A percentile compares a stretch with the other conserved stretches of the same genome.
phyloP scores from a whole-genome alignment of 495 filamentous ascomycete species.

The Platismatia glauca region DNA sequence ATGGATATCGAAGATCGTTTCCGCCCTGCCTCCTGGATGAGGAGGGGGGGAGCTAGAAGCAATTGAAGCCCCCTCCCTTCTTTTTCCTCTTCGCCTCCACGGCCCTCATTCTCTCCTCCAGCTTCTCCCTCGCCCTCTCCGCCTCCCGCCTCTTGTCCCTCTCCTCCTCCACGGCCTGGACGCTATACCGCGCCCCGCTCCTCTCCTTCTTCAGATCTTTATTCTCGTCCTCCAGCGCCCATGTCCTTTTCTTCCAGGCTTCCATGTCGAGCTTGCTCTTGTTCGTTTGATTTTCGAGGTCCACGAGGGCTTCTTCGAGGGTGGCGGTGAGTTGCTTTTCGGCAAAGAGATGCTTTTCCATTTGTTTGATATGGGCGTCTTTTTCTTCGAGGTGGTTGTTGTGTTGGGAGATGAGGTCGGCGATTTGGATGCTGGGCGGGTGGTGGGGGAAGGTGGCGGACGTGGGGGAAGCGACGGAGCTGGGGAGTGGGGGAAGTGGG shows the following conservation, averaged over 20 bases:
- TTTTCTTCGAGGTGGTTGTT: conserved; percentile 73
- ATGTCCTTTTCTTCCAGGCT: conserved; percentile 77
- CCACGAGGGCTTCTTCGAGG: conserved; percentile 88
- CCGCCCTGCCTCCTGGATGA: background rate
- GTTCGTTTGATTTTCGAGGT: conserved; percentile 79
- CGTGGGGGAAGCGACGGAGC: conserved; percentile 73
- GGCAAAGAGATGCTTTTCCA: conserved; percentile 92
- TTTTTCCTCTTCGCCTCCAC: conserved; percentile 97
- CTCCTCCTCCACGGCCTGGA: conserved; percentile 93
- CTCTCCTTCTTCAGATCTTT: conserved; percentile 60
- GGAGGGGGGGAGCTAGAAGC: conserved; percentile 51
- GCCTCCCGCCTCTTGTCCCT: conserved; percentile 76
- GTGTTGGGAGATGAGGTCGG: conserved; percentile 62
- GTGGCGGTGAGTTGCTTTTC: conserved; percentile 94
- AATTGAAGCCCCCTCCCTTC: conserved; percentile 90
- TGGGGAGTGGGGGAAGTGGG: conserved; percentile 89
- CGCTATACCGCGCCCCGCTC: conserved; percentile 63
- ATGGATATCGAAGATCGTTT: too few species aligned
- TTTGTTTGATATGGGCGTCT: conserved; percentile 86
- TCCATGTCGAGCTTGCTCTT: conserved; percentile 81
- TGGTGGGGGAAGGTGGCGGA: conserved; percentile 76
- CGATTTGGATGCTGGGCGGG: conserved; percentile 56
- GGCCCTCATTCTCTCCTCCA: conserved; percentile 92
- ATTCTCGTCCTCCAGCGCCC: conserved; percentile 69
- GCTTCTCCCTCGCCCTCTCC: conserved; percentile 73